Evolutionary conservation across 2,329 filamentous ascomycete species (phyloP).

Genomic region (Blastomyces emzantsi): DNA sequence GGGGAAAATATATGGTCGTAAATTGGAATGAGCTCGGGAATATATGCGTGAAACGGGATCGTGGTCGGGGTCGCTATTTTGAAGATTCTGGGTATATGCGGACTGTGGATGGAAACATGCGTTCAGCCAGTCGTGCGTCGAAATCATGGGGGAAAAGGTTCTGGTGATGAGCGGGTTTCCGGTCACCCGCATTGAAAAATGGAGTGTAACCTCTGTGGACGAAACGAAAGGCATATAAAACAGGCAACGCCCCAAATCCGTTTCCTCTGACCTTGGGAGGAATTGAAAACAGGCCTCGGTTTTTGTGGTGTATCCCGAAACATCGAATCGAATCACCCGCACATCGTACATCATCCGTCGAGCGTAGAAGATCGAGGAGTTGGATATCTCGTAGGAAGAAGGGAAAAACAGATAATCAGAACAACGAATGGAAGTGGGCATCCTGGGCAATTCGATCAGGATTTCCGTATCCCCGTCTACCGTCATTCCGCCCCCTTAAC

Average conservation of each 20-base stretch:
- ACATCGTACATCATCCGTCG: neutral
- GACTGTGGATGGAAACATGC: neutral
- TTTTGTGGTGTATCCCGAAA: neutral
- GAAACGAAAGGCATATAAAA: neutral
- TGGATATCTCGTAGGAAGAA: neutral
- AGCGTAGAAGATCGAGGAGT: neutral
- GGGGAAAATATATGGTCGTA: neutral
- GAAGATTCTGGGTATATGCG: neutral
- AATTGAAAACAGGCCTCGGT: neutral
- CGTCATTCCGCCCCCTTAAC: slow-evolving; percentile 24
- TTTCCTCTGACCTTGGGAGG: neutral
- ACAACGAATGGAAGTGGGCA: neutral
- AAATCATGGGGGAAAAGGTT: neutral
- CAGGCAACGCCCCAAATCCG: neutral
- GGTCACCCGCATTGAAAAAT: neutral
- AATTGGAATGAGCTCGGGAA: neutral
- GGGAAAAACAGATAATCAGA: neutral
- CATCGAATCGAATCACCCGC: neutral
- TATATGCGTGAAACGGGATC: neutral
- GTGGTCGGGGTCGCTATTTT: neutral
- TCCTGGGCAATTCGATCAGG: neutral
- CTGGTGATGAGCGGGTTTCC: neutral
- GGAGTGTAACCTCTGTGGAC: neutral
- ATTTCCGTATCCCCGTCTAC: neutral
- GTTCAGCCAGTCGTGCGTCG: neutral